A percentile compares a stretch with the other conserved stretches of the same genome.
Evolutionary conservation across 345 rosid genomes (phyloP).

Genomic region (Euphorbia lathyris): DNA sequence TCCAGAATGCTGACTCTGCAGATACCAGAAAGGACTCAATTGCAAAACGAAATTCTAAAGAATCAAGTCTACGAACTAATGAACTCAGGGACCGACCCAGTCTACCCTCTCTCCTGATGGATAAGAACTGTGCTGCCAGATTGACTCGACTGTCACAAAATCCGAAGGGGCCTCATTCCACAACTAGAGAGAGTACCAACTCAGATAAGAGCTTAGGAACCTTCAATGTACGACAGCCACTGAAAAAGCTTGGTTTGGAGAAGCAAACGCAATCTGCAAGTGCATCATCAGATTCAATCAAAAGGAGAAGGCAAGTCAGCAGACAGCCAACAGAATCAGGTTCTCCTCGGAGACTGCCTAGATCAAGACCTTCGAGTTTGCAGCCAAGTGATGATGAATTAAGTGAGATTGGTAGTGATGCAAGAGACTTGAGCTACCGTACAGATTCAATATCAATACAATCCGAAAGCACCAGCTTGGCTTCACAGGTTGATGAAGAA

Average conservation of each 20-base stretch:
- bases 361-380: slow-evolving; percentile 31
- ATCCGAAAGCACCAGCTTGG: slow-evolving; percentile 59
- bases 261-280: slow-evolving; percentile 37
- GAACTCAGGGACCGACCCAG: slow-evolving; percentile 30
- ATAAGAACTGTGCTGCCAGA: slow-evolving; percentile 32
- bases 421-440: slow-evolving; percentile 45
- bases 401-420: slow-evolving; percentile 43
- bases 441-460: slow-evolving; percentile 38
- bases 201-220: slow-evolving; percentile 41
- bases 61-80: slow-evolving; percentile 39
- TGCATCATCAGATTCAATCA: slow-evolving; percentile 43
- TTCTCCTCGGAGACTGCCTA: slow-evolving; percentile 37
- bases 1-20: slow-evolving; percentile 31
- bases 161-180: slow-evolving; percentile 32
- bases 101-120: slow-evolving; percentile 25
- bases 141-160: slow-evolving; percentile 29
- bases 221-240: slow-evolving; percentile 46
- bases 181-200: slow-evolving; percentile 29
- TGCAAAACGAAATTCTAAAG: slow-evolving; percentile 44
- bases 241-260: slow-evolving; percentile 47
- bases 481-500: slow-evolving; percentile 57
- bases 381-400: slow-evolving; percentile 41
- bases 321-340: slow-evolving; percentile 46
- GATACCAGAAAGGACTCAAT: slow-evolving; percentile 34
- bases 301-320: slow-evolving; percentile 40